Base-by-base conservation (phyloP, 805 yeast species). In the Kazachstania martiniae region DNA sequence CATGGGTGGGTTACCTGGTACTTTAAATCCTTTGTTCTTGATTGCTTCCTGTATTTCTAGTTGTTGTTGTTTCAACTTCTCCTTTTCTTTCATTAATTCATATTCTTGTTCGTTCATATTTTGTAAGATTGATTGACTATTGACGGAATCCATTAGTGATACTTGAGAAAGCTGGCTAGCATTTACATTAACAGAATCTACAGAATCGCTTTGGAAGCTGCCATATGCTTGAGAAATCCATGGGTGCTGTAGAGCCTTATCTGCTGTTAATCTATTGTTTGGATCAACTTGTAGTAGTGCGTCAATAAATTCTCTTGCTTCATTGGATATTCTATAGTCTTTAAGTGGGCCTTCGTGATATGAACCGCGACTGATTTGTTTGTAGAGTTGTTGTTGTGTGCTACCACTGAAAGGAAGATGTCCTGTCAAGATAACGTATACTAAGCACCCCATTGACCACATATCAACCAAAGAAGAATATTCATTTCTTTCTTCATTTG, bases 361-460 rank as follows among this genome's bases (percentile, higher is more conserved):
- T 18, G 79, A 73, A 1, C 95, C 97, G 10, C 66, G 58, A 33
- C 71, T 67, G 29, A 91, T 87, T 45, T 81, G 79, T 36, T 69
- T 68, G 57, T 83, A 83, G 47, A 91, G 62, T 39, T 82, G 81
- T 12, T 82, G 87, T 48, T 89, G 97, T 0, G 95, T 84, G 32
- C 77, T 70, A 1, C 96, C 96, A 53, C 89, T 85, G 54, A 91
- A 91, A 6, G 99, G 99, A 39, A 89, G 63, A 65, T 85, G 95
- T 0, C 91, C 89, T 0, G 98, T 89, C 33, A 91, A 57, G 16
- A 89, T 74, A 4, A 91, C 98, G 60, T 86, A 91, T 1, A 86
- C 79, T 18, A 91, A 61, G 56, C 99, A 91, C 0, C 98, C 99
- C 35, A 91, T 67, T 2, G 96, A 85, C 99, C 99, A 91, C 70